Evolutionary conservation across 495 filamentous ascomycete species (phyloP).

Genomic region (Chlorociboria aeruginascens): DNA sequence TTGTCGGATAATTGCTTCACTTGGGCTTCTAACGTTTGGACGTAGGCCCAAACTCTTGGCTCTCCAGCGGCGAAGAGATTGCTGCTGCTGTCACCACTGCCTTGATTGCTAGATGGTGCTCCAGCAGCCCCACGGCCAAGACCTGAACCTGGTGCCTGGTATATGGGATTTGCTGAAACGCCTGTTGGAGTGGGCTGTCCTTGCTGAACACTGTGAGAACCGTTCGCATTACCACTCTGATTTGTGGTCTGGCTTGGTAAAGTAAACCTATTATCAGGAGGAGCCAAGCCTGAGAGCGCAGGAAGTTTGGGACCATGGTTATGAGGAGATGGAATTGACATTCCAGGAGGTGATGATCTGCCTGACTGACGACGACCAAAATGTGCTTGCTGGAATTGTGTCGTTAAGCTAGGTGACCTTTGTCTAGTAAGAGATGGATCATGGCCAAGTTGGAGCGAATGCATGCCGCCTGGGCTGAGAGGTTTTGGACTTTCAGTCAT

Average conservation of each 20-base stretch:
- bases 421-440: slow-evolving; percentile 43
- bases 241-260: slow-evolving; percentile 27
- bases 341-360: slow-evolving; percentile 26
- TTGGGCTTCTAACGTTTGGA: slow-evolving; percentile 37
- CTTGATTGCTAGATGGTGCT: slow-evolving; percentile 17
- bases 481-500: slow-evolving; percentile 86
- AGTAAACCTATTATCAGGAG: slow-evolving; percentile 35
- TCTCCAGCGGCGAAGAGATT: slow-evolving; percentile 32
- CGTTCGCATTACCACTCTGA: slow-evolving; percentile 10
- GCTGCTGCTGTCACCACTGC: slow-evolving; percentile 27
- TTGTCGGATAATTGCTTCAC: slow-evolving; percentile 27
- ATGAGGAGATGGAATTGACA: slow-evolving; percentile 28
- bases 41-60: slow-evolving; percentile 34
- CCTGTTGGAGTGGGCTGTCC: slow-evolving; percentile 14
- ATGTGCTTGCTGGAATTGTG: slow-evolving; percentile 55
- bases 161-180: slow-evolving; percentile 11
- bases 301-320: slow-evolving; percentile 25
- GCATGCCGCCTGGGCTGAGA: slow-evolving; percentile 55
- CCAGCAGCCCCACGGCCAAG: slow-evolving; percentile 5
- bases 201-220: slow-evolving; percentile 8
- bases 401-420: slow-evolving; percentile 57
- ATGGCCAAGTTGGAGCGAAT: slow-evolving; percentile 46
- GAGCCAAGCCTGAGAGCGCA: slow-evolving; percentile 30
- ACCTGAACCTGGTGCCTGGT: slow-evolving; percentile 6
- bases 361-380: slow-evolving; percentile 42